A percentile compares a stretch with the other conserved stretches of the same genome.
These are phyloP conservation scores for Fragaria nilgerrensis DNA, from an alignment of 306 rosid species.

Conservation along the genomic window DNA sequence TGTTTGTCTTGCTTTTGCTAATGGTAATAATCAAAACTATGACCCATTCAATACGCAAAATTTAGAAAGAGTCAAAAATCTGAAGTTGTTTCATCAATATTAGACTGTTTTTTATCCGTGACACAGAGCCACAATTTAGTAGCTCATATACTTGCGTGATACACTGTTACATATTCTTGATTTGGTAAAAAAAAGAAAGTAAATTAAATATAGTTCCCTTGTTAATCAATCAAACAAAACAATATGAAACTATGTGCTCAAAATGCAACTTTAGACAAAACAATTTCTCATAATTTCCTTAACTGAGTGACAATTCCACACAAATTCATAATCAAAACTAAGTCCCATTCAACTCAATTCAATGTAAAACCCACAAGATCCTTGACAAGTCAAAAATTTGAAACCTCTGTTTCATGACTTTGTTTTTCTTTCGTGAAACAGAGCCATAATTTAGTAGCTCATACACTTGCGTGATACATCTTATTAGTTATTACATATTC, in stretches of 20 bases:
- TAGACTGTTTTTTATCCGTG: not conserved
- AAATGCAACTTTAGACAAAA: not conserved
- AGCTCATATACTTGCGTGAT: not conserved
- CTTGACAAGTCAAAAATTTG: fast-evolving
- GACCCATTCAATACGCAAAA: not conserved
- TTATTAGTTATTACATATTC: not conserved
- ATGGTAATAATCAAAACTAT: not conserved
- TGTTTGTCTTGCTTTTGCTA: not conserved
- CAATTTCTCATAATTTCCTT: too few species aligned
- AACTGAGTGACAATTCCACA: not conserved
- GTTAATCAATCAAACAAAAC: not conserved
- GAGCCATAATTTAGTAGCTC: not conserved
- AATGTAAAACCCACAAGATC: not conserved
- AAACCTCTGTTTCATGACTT: not conserved
- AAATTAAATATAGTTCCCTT: not conserved
- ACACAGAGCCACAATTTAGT: not conserved
- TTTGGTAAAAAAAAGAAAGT: not conserved
- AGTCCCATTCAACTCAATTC: not conserved
- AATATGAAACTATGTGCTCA: not conserved
- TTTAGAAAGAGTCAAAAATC: not conserved
- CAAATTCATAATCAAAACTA: not conserved
- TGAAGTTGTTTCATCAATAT: not conserved
- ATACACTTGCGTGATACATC: not conserved
- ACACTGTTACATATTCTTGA: not conserved
- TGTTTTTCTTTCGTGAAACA: not conserved